phyloP scores from a whole-genome alignment of 2,329 filamentous ascomycete species.

The Aspergillus aculeatus region DNA sequence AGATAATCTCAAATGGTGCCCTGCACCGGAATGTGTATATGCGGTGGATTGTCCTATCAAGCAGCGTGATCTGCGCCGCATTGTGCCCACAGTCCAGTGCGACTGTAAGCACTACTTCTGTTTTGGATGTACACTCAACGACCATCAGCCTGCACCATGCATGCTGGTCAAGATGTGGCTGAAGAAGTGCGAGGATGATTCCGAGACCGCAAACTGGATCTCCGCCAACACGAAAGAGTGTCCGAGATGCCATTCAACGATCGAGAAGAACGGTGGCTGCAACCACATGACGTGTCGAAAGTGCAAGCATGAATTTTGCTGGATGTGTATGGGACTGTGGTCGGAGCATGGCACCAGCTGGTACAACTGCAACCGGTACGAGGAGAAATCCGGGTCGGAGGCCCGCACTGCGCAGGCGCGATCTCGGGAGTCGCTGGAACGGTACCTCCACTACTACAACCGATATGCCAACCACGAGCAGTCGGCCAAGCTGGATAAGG shows the following conservation, averaged over 20 bases:
- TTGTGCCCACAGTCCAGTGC: conserved; percentile 89
- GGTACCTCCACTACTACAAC: conserved; percentile 99
- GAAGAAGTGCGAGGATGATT: conserved; percentile 98
- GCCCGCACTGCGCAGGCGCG: conserved; percentile 89
- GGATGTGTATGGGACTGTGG: conserved; percentile 99
- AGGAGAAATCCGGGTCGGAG: conserved; percentile 90
- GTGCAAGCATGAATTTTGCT: conserved; percentile 96
- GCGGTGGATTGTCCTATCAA: conserved; percentile 87
- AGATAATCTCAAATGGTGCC: conserved; percentile 94
- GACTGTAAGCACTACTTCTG: conserved; percentile 85
- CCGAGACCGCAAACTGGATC: conserved; percentile 98
- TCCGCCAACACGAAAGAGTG: conserved; percentile 99
- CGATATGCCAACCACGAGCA: conserved; percentile 98
- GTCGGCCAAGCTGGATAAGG: conserved; percentile 92
- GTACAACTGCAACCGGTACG: conserved; percentile 98
- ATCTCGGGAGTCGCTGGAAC: conserved; percentile 83
- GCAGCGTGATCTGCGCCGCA: conserved; percentile 76
- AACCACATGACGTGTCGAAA: conserved; percentile 98
- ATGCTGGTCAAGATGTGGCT: conserved; percentile 90
- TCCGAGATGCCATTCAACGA: conserved; percentile 91
- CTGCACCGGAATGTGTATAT: conserved; percentile 93
- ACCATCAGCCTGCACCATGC: conserved; percentile 93
- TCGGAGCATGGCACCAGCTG: conserved; percentile 97
- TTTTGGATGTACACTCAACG: conserved; percentile 85
- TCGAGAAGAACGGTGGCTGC: conserved; percentile 97